phyloP scores from a whole-genome alignment of 2,329 filamentous ascomycete species.

The Colletotrichum eleusines region DNA sequence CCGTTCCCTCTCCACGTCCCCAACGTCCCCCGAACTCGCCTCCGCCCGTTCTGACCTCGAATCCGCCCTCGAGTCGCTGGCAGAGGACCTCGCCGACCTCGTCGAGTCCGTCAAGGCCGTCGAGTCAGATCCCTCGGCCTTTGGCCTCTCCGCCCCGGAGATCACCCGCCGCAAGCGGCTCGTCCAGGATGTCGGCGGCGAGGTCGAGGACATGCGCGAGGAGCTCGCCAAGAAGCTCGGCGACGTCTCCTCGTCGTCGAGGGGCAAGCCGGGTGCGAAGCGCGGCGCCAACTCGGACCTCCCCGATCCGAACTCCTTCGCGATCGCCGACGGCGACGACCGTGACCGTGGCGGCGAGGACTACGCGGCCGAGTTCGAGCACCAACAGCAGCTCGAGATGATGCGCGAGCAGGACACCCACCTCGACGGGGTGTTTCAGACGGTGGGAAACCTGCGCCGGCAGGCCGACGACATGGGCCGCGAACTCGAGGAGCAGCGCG shows the following conservation, averaged over 20 bases:
- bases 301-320: conserved; percentile 67
- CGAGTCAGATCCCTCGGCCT: conserved; percentile 87
- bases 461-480: conserved; percentile 97
- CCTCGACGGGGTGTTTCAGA: conserved; percentile 91
- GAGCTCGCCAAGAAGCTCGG: conserved; percentile 76
- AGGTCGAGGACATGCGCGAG: conserved; percentile 89
- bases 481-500: conserved; percentile 93
- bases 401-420: conserved; percentile 96
- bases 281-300: conserved; percentile 58
- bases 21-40: conserved; percentile 85
- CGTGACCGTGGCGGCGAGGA: conserved; percentile 66
- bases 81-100: conserved; percentile 89
- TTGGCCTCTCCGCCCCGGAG: conserved; percentile 86
- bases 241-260: conserved; percentile 43
- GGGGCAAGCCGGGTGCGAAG: conserved; percentile 46
- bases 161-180: conserved; percentile 83
- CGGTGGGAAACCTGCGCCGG: conserved; percentile 88
- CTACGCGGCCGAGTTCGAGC: conserved; percentile 84
- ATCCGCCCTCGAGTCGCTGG: conserved; percentile 73
- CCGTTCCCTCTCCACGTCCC: conserved; percentile 81
- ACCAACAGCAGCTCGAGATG: conserved; percentile 89
- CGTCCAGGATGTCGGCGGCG: conserved; percentile 88
- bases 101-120: conserved; percentile 87
- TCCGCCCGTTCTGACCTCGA: conserved; percentile 79
- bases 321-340: conserved; percentile 67